phyloP scores from a whole-genome alignment of 2,329 filamentous ascomycete genomes.

The Capronia coronata region DNA sequence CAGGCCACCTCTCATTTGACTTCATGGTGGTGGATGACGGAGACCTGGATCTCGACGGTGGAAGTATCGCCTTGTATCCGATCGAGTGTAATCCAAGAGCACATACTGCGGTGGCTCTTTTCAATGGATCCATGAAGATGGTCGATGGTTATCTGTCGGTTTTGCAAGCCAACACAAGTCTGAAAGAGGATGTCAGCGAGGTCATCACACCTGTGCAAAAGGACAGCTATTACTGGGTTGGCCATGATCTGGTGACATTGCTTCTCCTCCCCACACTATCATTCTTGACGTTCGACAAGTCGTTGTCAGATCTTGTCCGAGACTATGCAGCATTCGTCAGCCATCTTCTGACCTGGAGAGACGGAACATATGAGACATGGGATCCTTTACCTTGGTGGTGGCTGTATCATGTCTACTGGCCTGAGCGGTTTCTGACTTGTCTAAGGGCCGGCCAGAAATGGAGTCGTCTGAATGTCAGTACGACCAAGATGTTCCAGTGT shows the following conservation, averaged over 20 bases:
- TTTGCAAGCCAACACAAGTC: not conserved
- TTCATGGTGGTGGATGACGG: slow-evolving; percentile 55
- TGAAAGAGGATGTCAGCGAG: not conserved
- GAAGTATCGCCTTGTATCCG: slow-evolving; percentile 45
- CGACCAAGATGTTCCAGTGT: slow-evolving; percentile 51
- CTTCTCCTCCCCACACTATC: slow-evolving; percentile 45
- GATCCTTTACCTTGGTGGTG: slow-evolving; percentile 48
- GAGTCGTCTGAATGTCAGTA: slow-evolving; percentile 63
- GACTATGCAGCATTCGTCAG: slow-evolving; percentile 33
- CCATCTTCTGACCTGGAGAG: slow-evolving; percentile 44
- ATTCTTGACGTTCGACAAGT: slow-evolving; percentile 31
- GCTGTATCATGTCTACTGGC: slow-evolving; percentile 51
- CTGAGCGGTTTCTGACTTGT: slow-evolving; percentile 42
- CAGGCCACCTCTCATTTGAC: slow-evolving; percentile 67
- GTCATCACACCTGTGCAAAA: slow-evolving; percentile 19
- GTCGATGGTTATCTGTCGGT: slow-evolving; percentile 48
- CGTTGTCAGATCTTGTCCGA: slow-evolving; percentile 1
- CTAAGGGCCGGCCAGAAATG: slow-evolving; percentile 47
- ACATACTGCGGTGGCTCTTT: slow-evolving; percentile 61
- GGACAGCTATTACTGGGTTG: slow-evolving; percentile 56
- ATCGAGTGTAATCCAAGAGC: slow-evolving; percentile 67
- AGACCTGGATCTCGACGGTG: slow-evolving; percentile 6
- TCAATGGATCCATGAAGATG: slow-evolving; percentile 42
- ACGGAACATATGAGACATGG: slow-evolving; percentile 45
- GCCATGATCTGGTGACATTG: slow-evolving; percentile 55